Percentiles rank a stretch among this genome's conserved stretches.
phyloP scores from a whole-genome alignment of 2,329 filamentous ascomycete species.

The Gremmenia infestans region DNA sequence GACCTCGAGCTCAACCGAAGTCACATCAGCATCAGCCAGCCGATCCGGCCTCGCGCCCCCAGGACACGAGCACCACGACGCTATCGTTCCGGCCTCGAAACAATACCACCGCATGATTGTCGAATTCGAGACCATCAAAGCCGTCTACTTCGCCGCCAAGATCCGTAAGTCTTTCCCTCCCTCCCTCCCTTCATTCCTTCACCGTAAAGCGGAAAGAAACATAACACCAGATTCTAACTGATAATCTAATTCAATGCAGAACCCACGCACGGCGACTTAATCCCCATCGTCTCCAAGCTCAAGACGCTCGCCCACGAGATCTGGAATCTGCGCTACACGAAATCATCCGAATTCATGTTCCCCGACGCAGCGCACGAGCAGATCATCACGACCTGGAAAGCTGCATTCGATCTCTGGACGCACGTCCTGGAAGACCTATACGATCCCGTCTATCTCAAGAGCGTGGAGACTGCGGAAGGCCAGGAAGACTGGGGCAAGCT shows the following conservation, averaged over 20 bases:
- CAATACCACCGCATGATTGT: slow-evolving; percentile 7
- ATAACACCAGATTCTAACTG: too few relatives aligned
- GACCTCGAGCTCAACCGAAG: background rate
- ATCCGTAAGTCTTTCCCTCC: slow-evolving; percentile 1
- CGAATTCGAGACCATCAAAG: slow-evolving; percentile 6
- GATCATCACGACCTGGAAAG: slow-evolving; percentile 10
- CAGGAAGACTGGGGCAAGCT: slow-evolving; percentile 2
- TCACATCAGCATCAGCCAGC: background rate
- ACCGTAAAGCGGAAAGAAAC: background rate
- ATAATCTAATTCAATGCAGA: background rate
- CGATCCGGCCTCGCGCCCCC: background rate
- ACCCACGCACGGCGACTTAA: slow-evolving; percentile 2
- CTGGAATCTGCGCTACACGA: slow-evolving; percentile 6
- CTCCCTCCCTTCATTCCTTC: too few relatives aligned
- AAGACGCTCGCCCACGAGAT: slow-evolving; percentile 8
- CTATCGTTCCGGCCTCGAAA: background rate
- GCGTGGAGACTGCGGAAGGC: background rate
- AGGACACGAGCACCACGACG: background rate
- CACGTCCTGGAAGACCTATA: slow-evolving; percentile 6
- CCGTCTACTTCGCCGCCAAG: slow-evolving; percentile 4
- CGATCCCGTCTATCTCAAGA: slow-evolving; percentile 1
- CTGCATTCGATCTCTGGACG: slow-evolving; percentile 5
- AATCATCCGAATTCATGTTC: slow-evolving; percentile 1
- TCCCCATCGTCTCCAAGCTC: slow-evolving; percentile 2
- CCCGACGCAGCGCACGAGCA: slow-evolving; percentile 2